These are phyloP conservation scores for Scedosporium aurantiacum DNA, from an alignment of 2,329 filamentous ascomycete genomes.

Conservation along the genomic window DNA sequence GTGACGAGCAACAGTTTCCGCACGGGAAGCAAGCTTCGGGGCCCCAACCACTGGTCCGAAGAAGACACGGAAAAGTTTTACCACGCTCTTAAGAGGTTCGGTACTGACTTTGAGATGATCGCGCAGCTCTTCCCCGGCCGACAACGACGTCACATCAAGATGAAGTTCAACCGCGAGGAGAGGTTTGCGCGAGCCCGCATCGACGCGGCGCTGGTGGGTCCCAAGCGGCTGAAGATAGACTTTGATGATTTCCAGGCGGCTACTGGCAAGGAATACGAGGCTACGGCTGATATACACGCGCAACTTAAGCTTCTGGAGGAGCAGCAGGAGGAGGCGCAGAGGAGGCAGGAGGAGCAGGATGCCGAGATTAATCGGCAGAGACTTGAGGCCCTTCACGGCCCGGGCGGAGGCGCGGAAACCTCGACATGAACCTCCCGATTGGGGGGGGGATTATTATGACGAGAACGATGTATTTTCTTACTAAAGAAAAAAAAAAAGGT, in stretches of 20 bases:
- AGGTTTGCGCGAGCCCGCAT: conserved; percentile 52
- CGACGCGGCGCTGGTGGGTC: conserved; percentile 50
- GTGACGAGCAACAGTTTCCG: conserved; percentile 60
- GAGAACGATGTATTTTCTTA: no score
- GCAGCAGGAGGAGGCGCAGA: conserved; percentile 32
- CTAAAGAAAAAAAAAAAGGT: conserved; percentile 15
- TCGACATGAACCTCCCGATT: no score
- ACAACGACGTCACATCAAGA: conserved; percentile 63
- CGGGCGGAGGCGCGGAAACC: conserved; percentile 9
- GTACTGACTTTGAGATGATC: conserved; percentile 76
- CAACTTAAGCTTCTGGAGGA: conserved; percentile 39
- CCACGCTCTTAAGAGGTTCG: conserved; percentile 62
- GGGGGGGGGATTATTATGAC: no score
- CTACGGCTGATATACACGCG: conserved; percentile 43
- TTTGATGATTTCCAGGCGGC: conserved; percentile 49
- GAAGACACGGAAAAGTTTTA: conserved; percentile 67
- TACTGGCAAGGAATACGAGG: conserved; percentile 41
- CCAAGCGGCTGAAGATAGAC: conserved; percentile 46
- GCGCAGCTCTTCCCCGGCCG: conserved; percentile 62
- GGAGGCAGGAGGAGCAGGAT: conserved; percentile 32
- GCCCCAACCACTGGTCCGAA: conserved; percentile 58
- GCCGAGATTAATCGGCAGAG: conserved; percentile 35
- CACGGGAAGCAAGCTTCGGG: conserved; percentile 48
- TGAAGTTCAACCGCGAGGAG: conserved; percentile 76
- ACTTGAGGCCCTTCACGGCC: conserved; percentile 15